A percentile compares a stretch with the other conserved stretches of the same genome.
phyloP scores from a whole-genome alignment of 345 rosid species.

The Citrus sp. region DNA sequence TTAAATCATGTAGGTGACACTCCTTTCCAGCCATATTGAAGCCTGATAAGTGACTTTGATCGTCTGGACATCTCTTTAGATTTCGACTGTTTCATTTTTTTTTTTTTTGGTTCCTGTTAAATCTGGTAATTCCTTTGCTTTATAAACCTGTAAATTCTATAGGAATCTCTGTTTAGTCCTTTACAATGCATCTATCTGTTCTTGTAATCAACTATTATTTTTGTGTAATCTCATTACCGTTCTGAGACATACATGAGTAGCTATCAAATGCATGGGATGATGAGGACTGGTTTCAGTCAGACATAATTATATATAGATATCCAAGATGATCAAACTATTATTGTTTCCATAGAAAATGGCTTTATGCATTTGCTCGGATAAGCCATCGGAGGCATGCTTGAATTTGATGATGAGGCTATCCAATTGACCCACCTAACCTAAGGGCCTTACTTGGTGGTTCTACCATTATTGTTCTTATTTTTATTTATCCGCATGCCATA shows the following conservation, averaged over 20 bases:
- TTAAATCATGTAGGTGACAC: conserved; percentile 6
- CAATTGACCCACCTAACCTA: background rate
- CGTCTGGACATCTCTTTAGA: background rate
- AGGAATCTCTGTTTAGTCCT: background rate
- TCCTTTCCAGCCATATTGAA: conserved; percentile 11
- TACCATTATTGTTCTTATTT: too few species aligned
- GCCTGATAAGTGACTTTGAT: conserved; percentile 8
- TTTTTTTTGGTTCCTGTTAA: background rate
- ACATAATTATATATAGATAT: background rate
- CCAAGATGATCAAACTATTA: background rate
- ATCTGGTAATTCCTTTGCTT: conserved; percentile 5
- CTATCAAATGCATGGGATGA: background rate
- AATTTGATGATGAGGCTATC: background rate
- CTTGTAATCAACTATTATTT: background rate
- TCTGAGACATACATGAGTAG: background rate
- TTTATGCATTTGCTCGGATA: background rate
- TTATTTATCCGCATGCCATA: too few species aligned
- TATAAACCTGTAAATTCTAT: conserved; percentile 25
- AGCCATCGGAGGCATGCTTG: background rate
- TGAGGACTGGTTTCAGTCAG: background rate
- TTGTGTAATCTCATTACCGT: background rate
- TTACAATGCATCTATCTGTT: background rate
- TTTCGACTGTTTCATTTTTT: conserved; percentile 7
- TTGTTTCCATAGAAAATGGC: background rate
- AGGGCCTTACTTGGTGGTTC: too few species aligned